Percentiles rank a stretch among this genome's conserved stretches.
Evolutionary conservation across 2,329 filamentous ascomycete genomes (phyloP).

Genomic region (Cercospora zeae-maydis): DNA sequence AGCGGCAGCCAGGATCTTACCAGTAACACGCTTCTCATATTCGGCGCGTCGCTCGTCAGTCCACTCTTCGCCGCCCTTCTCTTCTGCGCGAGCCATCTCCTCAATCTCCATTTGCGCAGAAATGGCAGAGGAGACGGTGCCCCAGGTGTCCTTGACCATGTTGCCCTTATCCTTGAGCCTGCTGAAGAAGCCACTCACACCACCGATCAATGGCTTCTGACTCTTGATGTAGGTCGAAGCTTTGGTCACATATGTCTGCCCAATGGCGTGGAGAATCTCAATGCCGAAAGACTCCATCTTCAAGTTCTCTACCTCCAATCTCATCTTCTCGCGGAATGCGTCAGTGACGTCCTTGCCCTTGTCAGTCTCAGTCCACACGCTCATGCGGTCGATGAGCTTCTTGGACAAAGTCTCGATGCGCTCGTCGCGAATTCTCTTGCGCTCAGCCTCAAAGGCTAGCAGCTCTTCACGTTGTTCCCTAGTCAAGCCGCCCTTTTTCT

Average conservation of each 20-base stretch:
- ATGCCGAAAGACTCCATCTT: slow-evolving; percentile 99
- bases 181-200: slow-evolving; percentile 91
- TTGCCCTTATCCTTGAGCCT: slow-evolving; percentile 94
- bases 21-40: slow-evolving; percentile 91
- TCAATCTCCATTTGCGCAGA: slow-evolving; percentile 98
- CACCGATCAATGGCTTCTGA: slow-evolving; percentile 79
- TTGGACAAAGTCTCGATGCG: slow-evolving; percentile 77
- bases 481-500: slow-evolving; percentile 80
- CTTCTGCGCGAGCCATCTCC: slow-evolving; percentile 95
- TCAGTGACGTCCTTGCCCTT: slow-evolving; percentile 77
- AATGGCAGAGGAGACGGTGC: slow-evolving; percentile 91
- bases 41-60: slow-evolving; percentile 95
- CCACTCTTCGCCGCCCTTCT: slow-evolving; percentile 94
- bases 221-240: slow-evolving; percentile 83
- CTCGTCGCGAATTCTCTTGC: slow-evolving; percentile 78
- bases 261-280: slow-evolving; percentile 93
- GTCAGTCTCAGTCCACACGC: slow-evolving; percentile 96
- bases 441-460: slow-evolving; percentile 81
- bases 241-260: slow-evolving; percentile 84
- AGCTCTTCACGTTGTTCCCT: slow-evolving; percentile 94
- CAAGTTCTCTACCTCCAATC: slow-evolving; percentile 91
- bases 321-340: slow-evolving; percentile 91
- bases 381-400: slow-evolving; percentile 86
- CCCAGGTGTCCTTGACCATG: slow-evolving; percentile 97
- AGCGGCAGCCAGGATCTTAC: slow-evolving; percentile 94